Conservation (phyloP, 1,284 basidiomycete species). For the Gomphus bonarii region DNA sequence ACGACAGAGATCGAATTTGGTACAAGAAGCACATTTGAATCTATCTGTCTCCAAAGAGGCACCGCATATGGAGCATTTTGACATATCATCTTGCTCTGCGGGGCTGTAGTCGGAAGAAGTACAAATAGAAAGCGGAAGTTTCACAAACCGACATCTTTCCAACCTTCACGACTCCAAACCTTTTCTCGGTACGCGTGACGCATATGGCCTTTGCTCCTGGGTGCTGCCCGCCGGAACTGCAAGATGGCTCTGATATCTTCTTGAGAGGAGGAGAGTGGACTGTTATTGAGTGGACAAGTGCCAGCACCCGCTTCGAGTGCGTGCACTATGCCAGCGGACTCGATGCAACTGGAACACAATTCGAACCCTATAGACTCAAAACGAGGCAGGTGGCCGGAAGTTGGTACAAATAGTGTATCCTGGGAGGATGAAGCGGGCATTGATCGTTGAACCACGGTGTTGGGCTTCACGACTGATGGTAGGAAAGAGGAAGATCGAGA, state of each 20-base stretch:
- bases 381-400: not conserved
- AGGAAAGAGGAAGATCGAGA: slow-evolving; percentile 18
- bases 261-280: slow-evolving; percentile 27
- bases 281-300: slow-evolving; percentile 28
- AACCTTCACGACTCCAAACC: slow-evolving; percentile 70
- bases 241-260: slow-evolving; percentile 12
- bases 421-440: slow-evolving; percentile 1
- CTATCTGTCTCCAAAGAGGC: slow-evolving; percentile 49
- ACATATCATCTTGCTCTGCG: slow-evolving; percentile 60
- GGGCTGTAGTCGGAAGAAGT: slow-evolving; percentile 6
- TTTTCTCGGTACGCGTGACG: slow-evolving; percentile 81
- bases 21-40: slow-evolving; percentile 79
- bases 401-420: slow-evolving; percentile 7
- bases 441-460: slow-evolving; percentile 23
- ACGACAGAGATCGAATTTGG: slow-evolving; percentile 69
- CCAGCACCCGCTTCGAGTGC: slow-evolving; percentile 50
- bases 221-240: slow-evolving; percentile 52
- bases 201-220: slow-evolving; percentile 56
- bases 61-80: slow-evolving; percentile 71
- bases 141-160: slow-evolving; percentile 76
- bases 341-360: slow-evolving; percentile 71
- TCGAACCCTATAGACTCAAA: slow-evolving; percentile 50
- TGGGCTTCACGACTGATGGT: slow-evolving; percentile 25
- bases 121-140: not conserved
- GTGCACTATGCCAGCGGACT: slow-evolving; percentile 66